Conservation (phyloP, 73 alveolate genomes). For the Paramecium octaurelia region DNA sequence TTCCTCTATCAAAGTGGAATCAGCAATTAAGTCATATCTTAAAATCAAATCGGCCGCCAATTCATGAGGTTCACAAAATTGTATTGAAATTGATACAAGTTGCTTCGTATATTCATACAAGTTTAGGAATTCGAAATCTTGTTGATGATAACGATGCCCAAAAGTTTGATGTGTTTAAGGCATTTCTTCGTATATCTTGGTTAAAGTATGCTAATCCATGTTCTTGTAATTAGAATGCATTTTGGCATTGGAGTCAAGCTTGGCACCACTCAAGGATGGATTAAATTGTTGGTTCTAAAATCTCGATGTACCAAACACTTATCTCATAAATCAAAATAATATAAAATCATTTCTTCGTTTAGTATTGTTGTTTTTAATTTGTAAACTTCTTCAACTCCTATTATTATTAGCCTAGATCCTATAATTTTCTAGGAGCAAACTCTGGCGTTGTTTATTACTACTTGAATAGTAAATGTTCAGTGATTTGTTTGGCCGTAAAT, state of each 20-base stretch:
- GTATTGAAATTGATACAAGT: neutral
- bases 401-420: neutral
- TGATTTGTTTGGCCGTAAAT: constrained; percentile 57
- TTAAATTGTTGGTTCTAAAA: neutral
- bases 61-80: neutral
- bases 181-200: neutral
- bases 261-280: neutral
- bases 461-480: constrained; percentile 48
- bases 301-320: neutral
- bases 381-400: neutral
- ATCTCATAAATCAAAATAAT: neutral
- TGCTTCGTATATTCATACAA: neutral
- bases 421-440: constrained; percentile 14
- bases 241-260: neutral
- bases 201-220: neutral
- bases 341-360: neutral
- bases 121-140: neutral
- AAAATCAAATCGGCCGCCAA: constrained; percentile 7
- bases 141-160: neutral
- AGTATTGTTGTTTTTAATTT: neutral
- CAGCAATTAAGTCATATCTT: neutral
- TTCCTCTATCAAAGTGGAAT: neutral
- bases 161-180: neutral
- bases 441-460: constrained; percentile 5
- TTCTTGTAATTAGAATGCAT: neutral